Base-by-base conservation (phyloP, 129 eudicot genomes). In the Centaurea solstitialis region DNA sequence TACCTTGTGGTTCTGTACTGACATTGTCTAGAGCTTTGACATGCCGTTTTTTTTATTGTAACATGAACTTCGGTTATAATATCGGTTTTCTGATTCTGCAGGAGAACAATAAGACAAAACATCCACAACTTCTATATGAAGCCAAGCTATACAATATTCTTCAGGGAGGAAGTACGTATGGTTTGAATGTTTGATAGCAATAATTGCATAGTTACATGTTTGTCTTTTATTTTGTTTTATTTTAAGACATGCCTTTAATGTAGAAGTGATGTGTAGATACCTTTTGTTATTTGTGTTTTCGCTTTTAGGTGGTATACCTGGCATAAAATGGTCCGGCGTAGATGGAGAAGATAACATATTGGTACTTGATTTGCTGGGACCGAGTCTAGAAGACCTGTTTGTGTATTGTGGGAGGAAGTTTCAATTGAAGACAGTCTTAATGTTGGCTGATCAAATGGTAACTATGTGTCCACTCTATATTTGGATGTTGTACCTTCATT, bases 361-460 rank as follows among this genome's bases (percentile, higher is more conserved):
- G 73, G 98, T 95, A 81, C 81, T 95, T 4, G 99, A 95, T 89
- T 91, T 95, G 64, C 77, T 95, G 80, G 99, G 99, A 47, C 99
- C 99, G 22, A 95, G 99, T 85, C 98, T 95, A 73, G 99, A 95
- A 81, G 98, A 95, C 85, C 85, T 95, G 38, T 95, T 95, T 78
- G 98, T 89, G 37, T 93, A 95, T 79, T 95, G 99, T 82, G 98
- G 93, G 28, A 91, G 99, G 82, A 93, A 91, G 83, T 93, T 95
- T 75, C 92, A 97, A 3, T 87, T 92, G 87, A 95, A 95, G 87
- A 91, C 98, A 1, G 99, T 93, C 81, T 85, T 95, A 81, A 92
- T 95, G 99, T 73, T 95, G 85, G 99, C 99, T 62, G 99, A 95
- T 88, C 99, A 95, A 83, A 95, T 95, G 99, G 99, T 95, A 83